A percentile compares a stretch with the other conserved stretches of the same genome.
phyloP scores from a whole-genome alignment of 164 flowering plant species.

The Brasenia schreberi region DNA sequence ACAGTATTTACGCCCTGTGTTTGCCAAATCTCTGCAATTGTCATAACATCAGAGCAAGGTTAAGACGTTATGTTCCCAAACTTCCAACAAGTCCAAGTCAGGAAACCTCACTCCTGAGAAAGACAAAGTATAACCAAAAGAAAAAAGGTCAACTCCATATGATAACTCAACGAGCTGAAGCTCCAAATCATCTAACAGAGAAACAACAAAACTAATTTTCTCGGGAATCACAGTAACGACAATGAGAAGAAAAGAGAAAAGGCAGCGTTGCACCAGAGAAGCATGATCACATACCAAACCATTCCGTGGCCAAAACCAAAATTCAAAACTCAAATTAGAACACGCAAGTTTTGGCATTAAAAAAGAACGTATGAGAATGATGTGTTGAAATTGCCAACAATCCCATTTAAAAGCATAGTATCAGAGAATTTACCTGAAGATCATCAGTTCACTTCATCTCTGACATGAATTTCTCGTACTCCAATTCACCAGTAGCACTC shows the following conservation, averaged over 20 bases:
- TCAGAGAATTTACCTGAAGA: not conserved
- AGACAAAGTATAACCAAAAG: constrained; percentile 12
- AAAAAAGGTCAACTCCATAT: constrained; percentile 9
- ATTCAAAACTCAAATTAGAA: no score
- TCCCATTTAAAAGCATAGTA: not conserved
- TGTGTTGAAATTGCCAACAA: not conserved
- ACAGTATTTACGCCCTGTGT: not conserved
- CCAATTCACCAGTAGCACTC: constrained; percentile 45
- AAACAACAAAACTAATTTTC: not conserved
- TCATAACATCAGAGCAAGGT: constrained; percentile 93
- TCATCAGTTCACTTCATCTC: constrained; percentile 55
- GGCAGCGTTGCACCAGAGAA: not conserved
- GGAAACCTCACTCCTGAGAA: constrained; percentile 59
- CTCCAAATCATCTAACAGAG: not conserved
- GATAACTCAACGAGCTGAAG: constrained; percentile 1
- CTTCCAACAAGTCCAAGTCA: constrained; percentile 68
- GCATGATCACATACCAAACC: not conserved
- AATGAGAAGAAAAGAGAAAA: not conserved
- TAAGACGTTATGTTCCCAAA: constrained; percentile 78
- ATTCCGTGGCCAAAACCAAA: no score
- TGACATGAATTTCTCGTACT: constrained; percentile 89
- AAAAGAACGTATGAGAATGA: not conserved
- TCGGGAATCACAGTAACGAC: constrained; percentile 9
- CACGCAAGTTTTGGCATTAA: no score
- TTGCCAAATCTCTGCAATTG: constrained; percentile 68